A percentile compares a stretch with the other conserved stretches of the same genome.
These are phyloP conservation scores for Teratosphaeria epicoccoides DNA, from an alignment of 2,329 filamentous ascomycete species.

Conservation along the genomic window DNA sequence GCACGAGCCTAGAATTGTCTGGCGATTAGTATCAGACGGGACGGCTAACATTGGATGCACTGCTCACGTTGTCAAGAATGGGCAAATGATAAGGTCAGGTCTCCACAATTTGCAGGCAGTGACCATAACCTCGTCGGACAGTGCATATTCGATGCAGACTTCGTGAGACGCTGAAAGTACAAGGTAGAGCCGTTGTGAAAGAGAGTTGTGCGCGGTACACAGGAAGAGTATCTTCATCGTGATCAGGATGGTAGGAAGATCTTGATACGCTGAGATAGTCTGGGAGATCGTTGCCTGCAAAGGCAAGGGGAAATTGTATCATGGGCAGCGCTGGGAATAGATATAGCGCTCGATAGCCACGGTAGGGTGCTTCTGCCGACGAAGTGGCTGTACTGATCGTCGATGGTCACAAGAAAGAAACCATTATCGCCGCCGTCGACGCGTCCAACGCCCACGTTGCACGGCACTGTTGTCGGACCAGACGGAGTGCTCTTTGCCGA, in stretches of 20 bases:
- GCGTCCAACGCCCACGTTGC: background rate
- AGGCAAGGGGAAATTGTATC: background rate
- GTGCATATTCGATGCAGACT: slow-evolving; percentile 32
- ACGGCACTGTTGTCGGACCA: background rate
- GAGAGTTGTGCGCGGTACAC: slow-evolving; percentile 37
- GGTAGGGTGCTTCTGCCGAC: background rate
- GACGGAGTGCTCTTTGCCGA: background rate
- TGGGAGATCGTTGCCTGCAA: background rate
- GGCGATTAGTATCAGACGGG: background rate
- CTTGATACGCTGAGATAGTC: background rate
- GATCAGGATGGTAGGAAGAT: background rate
- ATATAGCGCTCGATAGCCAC: background rate
- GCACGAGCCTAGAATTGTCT: slow-evolving; percentile 17
- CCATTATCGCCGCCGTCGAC: background rate
- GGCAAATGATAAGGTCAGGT: slow-evolving; percentile 34
- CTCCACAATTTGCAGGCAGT: slow-evolving; percentile 29
- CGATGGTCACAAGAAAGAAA: background rate
- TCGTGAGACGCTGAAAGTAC: slow-evolving; percentile 28
- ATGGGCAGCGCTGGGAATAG: background rate
- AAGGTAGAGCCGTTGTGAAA: slow-evolving; percentile 33
- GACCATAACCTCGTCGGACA: slow-evolving; percentile 26
- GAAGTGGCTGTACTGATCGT: background rate
- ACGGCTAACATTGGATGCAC: background rate
- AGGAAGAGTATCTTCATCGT: slow-evolving; percentile 34
- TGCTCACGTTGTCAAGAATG: slow-evolving; percentile 29